Percentiles rank a stretch among this genome's conserved stretches.
These are phyloP conservation scores for Agrostemma githago DNA, from an alignment of 148 eudicot genomes.

Conservation along the genomic window DNA sequence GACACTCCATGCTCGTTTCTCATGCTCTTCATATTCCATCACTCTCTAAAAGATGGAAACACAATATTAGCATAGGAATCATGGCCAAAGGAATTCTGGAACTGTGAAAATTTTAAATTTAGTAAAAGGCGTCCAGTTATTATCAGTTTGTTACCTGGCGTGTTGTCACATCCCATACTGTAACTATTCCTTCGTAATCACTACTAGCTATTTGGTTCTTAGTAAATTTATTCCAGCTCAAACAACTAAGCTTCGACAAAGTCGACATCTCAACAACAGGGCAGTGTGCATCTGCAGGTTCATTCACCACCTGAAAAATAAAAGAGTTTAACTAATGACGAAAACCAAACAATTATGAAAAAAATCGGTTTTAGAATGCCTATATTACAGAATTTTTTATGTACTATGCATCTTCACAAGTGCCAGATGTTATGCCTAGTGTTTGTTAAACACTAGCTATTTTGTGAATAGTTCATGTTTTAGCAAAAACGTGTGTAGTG, in stretches of 20 bases:
- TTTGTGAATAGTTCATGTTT: background rate
- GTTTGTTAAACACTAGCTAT: background rate
- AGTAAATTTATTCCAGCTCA: slow-evolving; percentile 70
- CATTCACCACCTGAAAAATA: slow-evolving; percentile 58
- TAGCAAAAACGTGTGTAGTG: background rate
- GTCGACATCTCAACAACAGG: slow-evolving; percentile 79
- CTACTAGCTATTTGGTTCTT: slow-evolving; percentile 76
- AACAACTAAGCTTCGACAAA: slow-evolving; percentile 64
- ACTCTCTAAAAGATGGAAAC: slow-evolving; percentile 40
- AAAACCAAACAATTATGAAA: background rate
- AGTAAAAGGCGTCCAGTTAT: background rate
- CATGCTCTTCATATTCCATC: slow-evolving; percentile 80
- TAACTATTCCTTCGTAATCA: slow-evolving; percentile 73
- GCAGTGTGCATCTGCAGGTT: slow-evolving; percentile 60
- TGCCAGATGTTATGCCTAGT: background rate
- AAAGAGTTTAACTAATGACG: background rate
- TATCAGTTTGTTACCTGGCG: slow-evolving; percentile 43
- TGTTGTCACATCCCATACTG: slow-evolving; percentile 70
- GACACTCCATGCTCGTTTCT: slow-evolving; percentile 77
- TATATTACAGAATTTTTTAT: background rate
- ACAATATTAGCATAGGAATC: background rate
- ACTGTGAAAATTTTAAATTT: background rate
- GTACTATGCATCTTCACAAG: background rate
- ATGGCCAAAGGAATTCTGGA: background rate
- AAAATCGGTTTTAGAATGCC: background rate